Evolutionary conservation across 805 yeast genomes (phyloP).

Genomic region (Ogataea paradorogensis): DNA sequence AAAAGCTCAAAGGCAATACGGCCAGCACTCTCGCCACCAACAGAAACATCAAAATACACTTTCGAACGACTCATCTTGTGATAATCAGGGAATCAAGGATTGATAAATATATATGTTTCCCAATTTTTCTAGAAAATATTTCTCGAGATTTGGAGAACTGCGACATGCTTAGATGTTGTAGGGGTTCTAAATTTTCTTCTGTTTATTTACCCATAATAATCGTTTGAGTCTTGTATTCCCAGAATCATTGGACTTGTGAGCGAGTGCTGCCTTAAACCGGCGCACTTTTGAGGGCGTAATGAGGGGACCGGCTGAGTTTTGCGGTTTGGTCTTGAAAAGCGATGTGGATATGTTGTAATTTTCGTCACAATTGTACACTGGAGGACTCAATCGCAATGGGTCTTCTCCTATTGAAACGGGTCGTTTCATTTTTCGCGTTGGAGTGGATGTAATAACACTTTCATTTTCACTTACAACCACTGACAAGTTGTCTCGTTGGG

Average conservation of each 20-base stretch:
- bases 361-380: slow-evolving; percentile 17
- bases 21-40: slow-evolving; percentile 68
- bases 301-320: slow-evolving; percentile 17
- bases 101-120: slow-evolving; percentile 1
- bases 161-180: slow-evolving; percentile 1
- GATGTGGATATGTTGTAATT: slow-evolving; percentile 4
- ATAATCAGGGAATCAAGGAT: not conserved
- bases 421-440: slow-evolving; percentile 4
- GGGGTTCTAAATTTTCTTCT: slow-evolving; percentile 2
- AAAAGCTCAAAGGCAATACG: slow-evolving; percentile 74
- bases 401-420: slow-evolving; percentile 14
- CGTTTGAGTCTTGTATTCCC: slow-evolving; percentile 19
- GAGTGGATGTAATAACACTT: not conserved
- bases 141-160: not conserved
- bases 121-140: slow-evolving; percentile 8
- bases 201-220: slow-evolving; percentile 16
- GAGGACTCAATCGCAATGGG: slow-evolving; percentile 18
- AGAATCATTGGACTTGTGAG: slow-evolving; percentile 10
- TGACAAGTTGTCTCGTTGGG: slow-evolving; percentile 20
- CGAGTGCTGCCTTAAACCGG: slow-evolving; percentile 26
- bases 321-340: slow-evolving; percentile 15
- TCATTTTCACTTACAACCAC: slow-evolving; percentile 1
- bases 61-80: slow-evolving; percentile 38
- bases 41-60: slow-evolving; percentile 75
- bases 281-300: slow-evolving; percentile 27